phyloP scores from a whole-genome alignment of 352 stramenopile genomes.

The Phytophthora vignae region DNA sequence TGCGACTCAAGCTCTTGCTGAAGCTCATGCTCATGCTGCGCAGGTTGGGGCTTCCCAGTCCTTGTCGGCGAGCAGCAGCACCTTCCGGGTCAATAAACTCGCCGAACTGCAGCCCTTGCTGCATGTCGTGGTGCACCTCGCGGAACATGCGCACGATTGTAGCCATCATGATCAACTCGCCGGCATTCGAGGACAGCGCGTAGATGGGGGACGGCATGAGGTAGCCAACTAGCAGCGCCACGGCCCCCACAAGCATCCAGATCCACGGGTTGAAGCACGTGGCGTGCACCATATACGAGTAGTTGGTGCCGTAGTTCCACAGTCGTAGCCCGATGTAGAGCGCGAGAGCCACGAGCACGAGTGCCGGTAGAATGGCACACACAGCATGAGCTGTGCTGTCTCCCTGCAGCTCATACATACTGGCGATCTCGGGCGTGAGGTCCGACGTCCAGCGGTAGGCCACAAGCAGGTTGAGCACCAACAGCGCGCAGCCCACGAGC shows the following conservation, averaged over 20 bases:
- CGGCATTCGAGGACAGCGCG: constrained; percentile 75
- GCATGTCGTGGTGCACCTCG: constrained; percentile 86
- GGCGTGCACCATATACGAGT: constrained; percentile 87
- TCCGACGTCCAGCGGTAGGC: constrained; percentile 66
- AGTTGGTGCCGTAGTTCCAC: constrained; percentile 89
- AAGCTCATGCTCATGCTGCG: constrained; percentile 23
- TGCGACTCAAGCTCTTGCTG: constrained; percentile 34
- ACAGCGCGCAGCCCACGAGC: constrained; percentile 61
- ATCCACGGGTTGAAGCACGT: constrained; percentile 91
- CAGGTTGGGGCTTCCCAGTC: constrained; percentile 28
- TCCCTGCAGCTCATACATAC: constrained; percentile 79
- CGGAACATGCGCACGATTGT: constrained; percentile 88
- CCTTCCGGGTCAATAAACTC: constrained; percentile 73
- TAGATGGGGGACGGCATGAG: constrained; percentile 80
- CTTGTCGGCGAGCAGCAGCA: constrained; percentile 24
- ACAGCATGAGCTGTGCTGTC: constrained; percentile 63
- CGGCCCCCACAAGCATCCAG: constrained; percentile 85
- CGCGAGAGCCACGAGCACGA: constrained; percentile 73
- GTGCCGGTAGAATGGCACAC: constrained; percentile 67
- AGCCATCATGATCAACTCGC: constrained; percentile 81
- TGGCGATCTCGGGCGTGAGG: constrained; percentile 56
- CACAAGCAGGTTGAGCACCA: constrained; percentile 79
- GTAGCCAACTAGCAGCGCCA: constrained; percentile 76
- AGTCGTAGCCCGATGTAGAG: constrained; percentile 79
- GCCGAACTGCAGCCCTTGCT: constrained; percentile 78